Evolutionary conservation across 116 monocot genomes (phyloP).

Genomic region (Papilionanthe hybrid): DNA sequence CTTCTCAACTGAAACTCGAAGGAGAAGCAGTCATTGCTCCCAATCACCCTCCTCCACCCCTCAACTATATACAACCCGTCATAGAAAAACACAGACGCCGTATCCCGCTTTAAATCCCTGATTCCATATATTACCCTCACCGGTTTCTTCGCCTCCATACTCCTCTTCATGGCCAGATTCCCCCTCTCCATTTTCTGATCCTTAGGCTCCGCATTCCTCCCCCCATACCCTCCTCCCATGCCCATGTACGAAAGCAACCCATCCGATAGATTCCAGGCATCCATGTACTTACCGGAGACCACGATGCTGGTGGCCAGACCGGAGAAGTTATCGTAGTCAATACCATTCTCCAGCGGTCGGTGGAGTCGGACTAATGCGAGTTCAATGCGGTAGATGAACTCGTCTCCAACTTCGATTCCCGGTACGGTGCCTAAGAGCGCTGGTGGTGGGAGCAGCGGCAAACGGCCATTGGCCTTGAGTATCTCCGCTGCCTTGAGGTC

Average conservation of each 20-base stretch:
- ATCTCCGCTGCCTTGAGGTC: constrained; percentile 5
- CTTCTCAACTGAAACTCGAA: constrained; percentile 6
- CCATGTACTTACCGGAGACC: constrained; percentile 10
- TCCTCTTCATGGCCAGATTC: constrained; percentile 53
- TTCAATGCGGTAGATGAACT: constrained; percentile 47
- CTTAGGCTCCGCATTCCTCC: constrained; percentile 9
- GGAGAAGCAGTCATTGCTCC: constrained; percentile 4
- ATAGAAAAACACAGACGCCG: constrained; percentile 2
- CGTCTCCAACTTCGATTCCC: constrained; percentile 55
- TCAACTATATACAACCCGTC: constrained; percentile 5
- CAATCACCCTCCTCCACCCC: not conserved
- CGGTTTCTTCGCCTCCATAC: constrained; percentile 39
- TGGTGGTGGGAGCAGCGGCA: not conserved
- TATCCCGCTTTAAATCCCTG: not conserved
- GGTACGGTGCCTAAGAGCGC: constrained; percentile 41
- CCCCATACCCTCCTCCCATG: not conserved
- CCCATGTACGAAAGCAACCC: constrained; percentile 19
- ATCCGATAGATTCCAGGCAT: constrained; percentile 17
- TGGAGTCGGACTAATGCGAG: constrained; percentile 49
- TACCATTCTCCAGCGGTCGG: constrained; percentile 10
- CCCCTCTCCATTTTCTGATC: constrained; percentile 35
- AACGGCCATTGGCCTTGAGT: constrained; percentile 22
- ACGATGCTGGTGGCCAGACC: constrained; percentile 46
- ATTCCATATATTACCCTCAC: constrained; percentile 33
- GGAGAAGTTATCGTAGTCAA: constrained; percentile 30